Conservation (phyloP, 805 yeast species). For the Teunomyces cretensis region DNA sequence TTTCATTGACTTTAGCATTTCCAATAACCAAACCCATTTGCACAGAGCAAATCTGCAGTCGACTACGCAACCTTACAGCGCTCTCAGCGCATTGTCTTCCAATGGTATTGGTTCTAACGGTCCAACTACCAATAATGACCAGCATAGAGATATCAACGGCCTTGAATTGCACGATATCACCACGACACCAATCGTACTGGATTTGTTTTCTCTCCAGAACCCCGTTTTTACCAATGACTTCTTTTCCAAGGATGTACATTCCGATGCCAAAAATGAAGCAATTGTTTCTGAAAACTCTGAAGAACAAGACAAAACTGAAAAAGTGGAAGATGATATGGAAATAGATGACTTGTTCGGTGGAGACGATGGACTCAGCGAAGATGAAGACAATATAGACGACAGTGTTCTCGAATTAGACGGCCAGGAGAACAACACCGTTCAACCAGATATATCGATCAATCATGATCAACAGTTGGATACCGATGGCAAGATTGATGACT, state of each 20-base stretch:
- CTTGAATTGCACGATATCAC: slow-evolving; percentile 13
- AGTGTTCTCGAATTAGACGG: background rate
- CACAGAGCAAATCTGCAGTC: background rate
- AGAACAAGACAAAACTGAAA: slow-evolving; percentile 6
- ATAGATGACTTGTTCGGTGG: slow-evolving; percentile 31
- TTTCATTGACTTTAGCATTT: slow-evolving; percentile 33
- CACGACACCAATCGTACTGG: slow-evolving; percentile 13
- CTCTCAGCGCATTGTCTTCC: slow-evolving; percentile 14
- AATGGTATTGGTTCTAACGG: slow-evolving; percentile 10
- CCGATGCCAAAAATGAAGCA: background rate
- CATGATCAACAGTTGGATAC: background rate
- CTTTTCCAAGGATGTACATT: slow-evolving; percentile 8
- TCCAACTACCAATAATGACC: slow-evolving; percentile 12
- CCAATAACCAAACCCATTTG: slow-evolving; percentile 14
- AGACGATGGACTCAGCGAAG: slow-evolving; percentile 29
- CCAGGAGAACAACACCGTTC: background rate
- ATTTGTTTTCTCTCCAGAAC: slow-evolving; percentile 13
- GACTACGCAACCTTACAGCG: slow-evolving; percentile 11
- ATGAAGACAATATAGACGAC: slow-evolving; percentile 9
- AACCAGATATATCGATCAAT: background rate
- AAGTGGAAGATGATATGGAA: slow-evolving; percentile 21
- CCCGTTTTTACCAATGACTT: slow-evolving; percentile 14
- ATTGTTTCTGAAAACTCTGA: background rate
- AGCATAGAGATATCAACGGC: slow-evolving; percentile 13
- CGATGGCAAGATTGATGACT: background rate